Percentiles rank a stretch among this genome's conserved stretches.
Evolutionary conservation across 2,329 filamentous ascomycete genomes (phyloP).

Genomic region (Beauveria sp.): DNA sequence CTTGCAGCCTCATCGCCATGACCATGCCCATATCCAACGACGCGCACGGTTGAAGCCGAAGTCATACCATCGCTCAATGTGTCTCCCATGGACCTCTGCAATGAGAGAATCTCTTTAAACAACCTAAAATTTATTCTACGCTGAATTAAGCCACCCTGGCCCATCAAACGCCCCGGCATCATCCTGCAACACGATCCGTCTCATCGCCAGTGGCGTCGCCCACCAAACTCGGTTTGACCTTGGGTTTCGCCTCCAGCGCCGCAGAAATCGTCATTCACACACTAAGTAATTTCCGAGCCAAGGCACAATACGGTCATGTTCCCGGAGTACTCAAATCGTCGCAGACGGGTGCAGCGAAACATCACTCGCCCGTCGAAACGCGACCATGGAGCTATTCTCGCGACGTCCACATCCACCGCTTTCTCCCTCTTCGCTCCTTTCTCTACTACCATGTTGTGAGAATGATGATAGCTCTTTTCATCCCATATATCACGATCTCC

Average conservation of each 20-base stretch:
- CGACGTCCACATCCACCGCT: background rate
- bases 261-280: background rate
- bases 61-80: background rate
- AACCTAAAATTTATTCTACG: background rate
- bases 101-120: background rate
- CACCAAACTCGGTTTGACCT: slow-evolving; percentile 5
- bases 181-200: slow-evolving; percentile 9
- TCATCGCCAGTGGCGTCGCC: slow-evolving; percentile 1
- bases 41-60: too few species aligned
- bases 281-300: too few species aligned
- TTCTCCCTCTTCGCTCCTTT: background rate
- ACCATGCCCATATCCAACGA: background rate
- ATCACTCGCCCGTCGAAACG: slow-evolving; percentile 2
- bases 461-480: background rate
- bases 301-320: too few species aligned
- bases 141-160: slow-evolving; percentile 1
- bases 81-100: background rate
- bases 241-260: slow-evolving; percentile 8
- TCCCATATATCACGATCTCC: slow-evolving; percentile 4
- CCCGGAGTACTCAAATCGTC: background rate
- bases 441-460: background rate
- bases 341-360: slow-evolving; percentile 1
- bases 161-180: background rate
- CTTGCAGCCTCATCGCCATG: background rate
- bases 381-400: background rate